phyloP scores from a whole-genome alignment of 1,139 yeast species.

The Kodamaea sp. region DNA sequence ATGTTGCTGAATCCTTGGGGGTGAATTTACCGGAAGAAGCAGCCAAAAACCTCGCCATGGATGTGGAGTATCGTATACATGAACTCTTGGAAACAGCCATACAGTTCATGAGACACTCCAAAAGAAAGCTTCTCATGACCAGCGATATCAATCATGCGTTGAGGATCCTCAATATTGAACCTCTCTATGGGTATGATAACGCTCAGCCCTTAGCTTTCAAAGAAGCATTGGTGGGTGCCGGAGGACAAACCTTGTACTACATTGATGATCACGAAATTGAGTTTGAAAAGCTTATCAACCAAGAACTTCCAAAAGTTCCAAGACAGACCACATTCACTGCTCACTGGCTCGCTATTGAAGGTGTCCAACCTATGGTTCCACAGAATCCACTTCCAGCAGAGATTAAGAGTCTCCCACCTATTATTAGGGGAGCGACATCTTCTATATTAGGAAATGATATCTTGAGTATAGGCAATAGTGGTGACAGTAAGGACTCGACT shows the following conservation, averaged over 20 bases:
- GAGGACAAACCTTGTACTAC: constrained; percentile 89
- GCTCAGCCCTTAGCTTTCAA: constrained; percentile 65
- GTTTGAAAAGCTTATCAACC: constrained; percentile 89
- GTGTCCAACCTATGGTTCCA: constrained; percentile 96
- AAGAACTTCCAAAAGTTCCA: constrained; percentile 94
- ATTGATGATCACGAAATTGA: constrained; percentile 90
- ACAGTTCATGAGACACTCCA: constrained; percentile 94
- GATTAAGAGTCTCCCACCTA: constrained; percentile 64
- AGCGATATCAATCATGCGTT: constrained; percentile 81
- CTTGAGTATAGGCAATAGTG: constrained; percentile 27
- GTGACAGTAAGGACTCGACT: constrained; percentile 17
- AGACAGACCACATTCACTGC: constrained; percentile 91
- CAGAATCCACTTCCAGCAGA: constrained; percentile 90
- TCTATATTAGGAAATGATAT: constrained; percentile 47
- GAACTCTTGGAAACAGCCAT: constrained; percentile 94
- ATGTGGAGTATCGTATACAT: constrained; percentile 93
- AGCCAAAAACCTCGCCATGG: constrained; percentile 95
- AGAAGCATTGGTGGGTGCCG: constrained; percentile 85
- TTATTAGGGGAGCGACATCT: constrained; percentile 69
- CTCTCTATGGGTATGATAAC: constrained; percentile 73
- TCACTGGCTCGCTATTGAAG: constrained; percentile 98
- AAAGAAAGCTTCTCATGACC: constrained; percentile 78
- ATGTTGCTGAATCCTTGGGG: constrained; percentile 92
- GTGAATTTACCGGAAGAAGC: constrained; percentile 87
- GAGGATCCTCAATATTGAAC: constrained; percentile 85